Conservation (phyloP, 1,284 basidiomycete species). For the Grifola frondosa region DNA sequence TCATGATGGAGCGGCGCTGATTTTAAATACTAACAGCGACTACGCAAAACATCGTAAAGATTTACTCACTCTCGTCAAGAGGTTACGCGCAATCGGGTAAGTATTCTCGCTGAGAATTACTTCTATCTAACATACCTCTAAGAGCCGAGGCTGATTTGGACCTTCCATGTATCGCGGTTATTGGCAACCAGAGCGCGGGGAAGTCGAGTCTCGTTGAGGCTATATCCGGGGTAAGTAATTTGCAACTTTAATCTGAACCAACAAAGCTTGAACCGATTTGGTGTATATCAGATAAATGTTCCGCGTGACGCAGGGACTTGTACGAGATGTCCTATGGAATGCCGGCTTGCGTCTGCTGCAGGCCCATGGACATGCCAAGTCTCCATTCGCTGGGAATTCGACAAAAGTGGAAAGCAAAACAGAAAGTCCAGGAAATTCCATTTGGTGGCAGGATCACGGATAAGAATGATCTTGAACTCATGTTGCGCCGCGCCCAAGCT, state of each 20-base stretch:
- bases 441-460: slow-evolving; percentile 39
- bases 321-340: slow-evolving; percentile 30
- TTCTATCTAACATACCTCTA: background rate
- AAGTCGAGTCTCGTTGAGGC: slow-evolving; percentile 42
- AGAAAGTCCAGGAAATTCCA: slow-evolving; percentile 30
- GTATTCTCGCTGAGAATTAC: too few relatives aligned
- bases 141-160: slow-evolving; percentile 5
- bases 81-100: slow-evolving; percentile 12
- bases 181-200: slow-evolving; percentile 37
- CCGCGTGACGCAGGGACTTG: slow-evolving; percentile 22
- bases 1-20: too few relatives aligned
- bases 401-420: slow-evolving; percentile 12
- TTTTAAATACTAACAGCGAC: too few relatives aligned
- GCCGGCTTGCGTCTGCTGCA: slow-evolving; percentile 18
- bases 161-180: slow-evolving; percentile 16
- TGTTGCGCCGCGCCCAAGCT: slow-evolving; percentile 44
- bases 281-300: slow-evolving; percentile 16
- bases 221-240: slow-evolving; percentile 45
- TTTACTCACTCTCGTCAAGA: too few relatives aligned
- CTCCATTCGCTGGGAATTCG: slow-evolving; percentile 29
- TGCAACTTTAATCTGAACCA: slow-evolving; percentile 2
- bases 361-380: slow-evolving; percentile 34
- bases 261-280: background rate
- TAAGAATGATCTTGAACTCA: slow-evolving; percentile 37
- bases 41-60: too few relatives aligned